Base-by-base conservation (phyloP, 2,329 filamentous ascomycete genomes). In the Pseudopithomyces maydicus region DNA sequence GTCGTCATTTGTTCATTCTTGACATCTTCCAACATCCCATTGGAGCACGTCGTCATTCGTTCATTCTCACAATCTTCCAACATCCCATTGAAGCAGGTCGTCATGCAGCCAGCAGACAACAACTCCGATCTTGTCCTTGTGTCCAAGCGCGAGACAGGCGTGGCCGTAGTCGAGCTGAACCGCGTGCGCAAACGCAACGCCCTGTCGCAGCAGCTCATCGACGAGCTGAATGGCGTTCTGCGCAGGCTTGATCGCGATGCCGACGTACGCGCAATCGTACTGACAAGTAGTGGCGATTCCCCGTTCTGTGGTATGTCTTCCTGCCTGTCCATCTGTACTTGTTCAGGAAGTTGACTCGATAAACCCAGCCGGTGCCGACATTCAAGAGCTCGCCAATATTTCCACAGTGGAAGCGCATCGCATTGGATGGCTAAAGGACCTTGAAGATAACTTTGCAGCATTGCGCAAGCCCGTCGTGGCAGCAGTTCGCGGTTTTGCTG, bases 331-430 rank as follows among this genome's bases (percentile, higher is more conserved):
- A 15, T 74, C 6, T n/a, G 20, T 4, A 45, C n/a, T 32, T 32
- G 19, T 19, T 33, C 42, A 29, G 19, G 17, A 20, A 36, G 26
- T 33, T 64, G 47, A 66, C 59, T 46, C 54, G 43, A 47, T 32
- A 35, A n/a, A 29, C 23, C 50, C 57, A 80, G 93, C 94, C 49
- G 94, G 93, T 50, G 94, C 94, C 54, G 94, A 98, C 76, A 96
- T 98, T 80, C 97, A 96, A 79, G 93, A 97, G 79, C 96, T 98
- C 92, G 88, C 90, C 12, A 87, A 90, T 50, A 85, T 97, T 36
- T 92, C 88, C 50, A 97, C 97, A 77, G 85, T 90, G 54, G 82
- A 89, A 60, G 93, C 93, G 20, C 97, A 96, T 80, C 89, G 85
- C 29, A 87, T 81, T 65, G 90, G 92, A 69, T 97, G 97, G 78